Evolutionary conservation across 257 asterid species (phyloP), one percentile per base, ranked within the genome.

Genomic region (Ilex asprella): DNA sequence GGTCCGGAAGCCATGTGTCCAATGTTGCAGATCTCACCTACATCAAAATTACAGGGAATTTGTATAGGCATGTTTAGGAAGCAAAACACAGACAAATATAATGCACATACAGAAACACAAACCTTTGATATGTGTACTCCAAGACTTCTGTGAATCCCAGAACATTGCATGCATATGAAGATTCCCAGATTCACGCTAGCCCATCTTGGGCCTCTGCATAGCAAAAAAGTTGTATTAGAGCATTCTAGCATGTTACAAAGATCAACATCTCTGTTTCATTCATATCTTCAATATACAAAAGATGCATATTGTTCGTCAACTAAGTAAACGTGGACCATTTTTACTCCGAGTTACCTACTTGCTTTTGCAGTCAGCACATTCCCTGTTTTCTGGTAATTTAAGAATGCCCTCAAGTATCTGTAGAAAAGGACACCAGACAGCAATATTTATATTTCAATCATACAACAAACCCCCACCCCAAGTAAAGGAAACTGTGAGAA

Each of bases 1-100:
- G 83, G 53, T 78, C 80, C 0, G 83, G 83, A 50, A 78, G 83
- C 83, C 83, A 78, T 10, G 83, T 78, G 55, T 78, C 83, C 67
- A 78, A 75, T 10, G 83, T 71, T 16, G 80, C 73, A 16, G 83
- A 78, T 56, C 80, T 71, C 74, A 78, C 83, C 83, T 78, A 75
- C 54, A 62, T 3, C 51, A 14, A 16, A 7, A 35, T 32, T 14
- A 21, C 5, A 15, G n/a, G 4, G 30, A 63, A 32, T 35, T 68
- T 46, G n/a, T 46, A 10, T 46, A 10, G 15, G 3, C 52, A 11
- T 46, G 52, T 46, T 14, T 2, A 10, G 11, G 52, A 46, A 46
- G 2, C 13, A 46, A 46, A 46, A 10, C 52, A 8, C 41, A 35
- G 7, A 35, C 41, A 35, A 35, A 46, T 46, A 46, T 2, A 46